Base-by-base conservation (phyloP, 495 filamentous ascomycete species). In the Tuber melanosporum region DNA sequence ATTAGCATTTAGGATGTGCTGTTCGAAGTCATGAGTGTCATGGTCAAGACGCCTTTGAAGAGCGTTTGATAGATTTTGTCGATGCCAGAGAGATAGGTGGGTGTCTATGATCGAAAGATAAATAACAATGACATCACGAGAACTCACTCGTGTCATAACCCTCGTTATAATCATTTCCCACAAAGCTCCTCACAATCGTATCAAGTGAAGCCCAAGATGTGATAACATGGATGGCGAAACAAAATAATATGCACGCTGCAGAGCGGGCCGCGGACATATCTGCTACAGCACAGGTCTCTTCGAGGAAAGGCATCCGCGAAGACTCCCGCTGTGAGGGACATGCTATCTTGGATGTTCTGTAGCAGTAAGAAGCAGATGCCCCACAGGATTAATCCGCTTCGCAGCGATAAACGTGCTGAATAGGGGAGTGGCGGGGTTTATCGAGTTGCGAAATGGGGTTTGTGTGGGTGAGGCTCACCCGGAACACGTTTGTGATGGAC, bases 21-120 rank as follows among this genome's bases (percentile, higher is more conserved):
- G n/a, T 91, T 88, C 81, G 89, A 91, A 82, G 86, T 91, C 26
- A 86, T 91, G 83, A 89, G 87, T 1, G 86, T 91, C 57, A 91
- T 91, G 89, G 88, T 91, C 39, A 91, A 91, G 86, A 89, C 57
- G 26, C 57, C 57, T 17, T 66, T 66, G 57, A 66, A 66, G 57
- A 66, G 57, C 14, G 57, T 66, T 66, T 17, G 26, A 66, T 66
- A 36, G 57, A 66, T 26, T 8, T 17, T 3, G 57, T 19, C 19
- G 15, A 36, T 36, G 26, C 14, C 57, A 36, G 26, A 66, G 17
- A 3, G 57, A 17, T 12, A 66, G 57, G 57, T 12, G 12, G 26
- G 6, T 66, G 36, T 17, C 26, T 8, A 66, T 17, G 3, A 66
- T 36, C 26, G 57, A 36, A 66, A 12, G n/a, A 36, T 66, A 36